phyloP scores from a whole-genome alignment of 2,329 filamentous ascomycete species.

The Rosellinia necatrix region DNA sequence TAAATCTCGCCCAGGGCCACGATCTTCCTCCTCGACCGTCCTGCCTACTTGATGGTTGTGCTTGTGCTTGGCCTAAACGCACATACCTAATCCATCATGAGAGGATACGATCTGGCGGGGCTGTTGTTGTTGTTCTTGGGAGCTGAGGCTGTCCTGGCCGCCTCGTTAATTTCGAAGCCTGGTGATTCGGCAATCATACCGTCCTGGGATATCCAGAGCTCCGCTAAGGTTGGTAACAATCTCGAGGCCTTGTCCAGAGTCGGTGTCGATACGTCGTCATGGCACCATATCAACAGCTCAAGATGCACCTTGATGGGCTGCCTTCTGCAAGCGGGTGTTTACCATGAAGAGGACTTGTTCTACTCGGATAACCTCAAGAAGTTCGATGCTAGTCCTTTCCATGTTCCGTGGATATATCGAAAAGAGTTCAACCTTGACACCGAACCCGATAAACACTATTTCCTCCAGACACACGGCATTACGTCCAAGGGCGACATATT shows the following conservation, averaged over 20 bases:
- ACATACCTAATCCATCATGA: slow-evolving; percentile 28
- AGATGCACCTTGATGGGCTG: slow-evolving; percentile 62
- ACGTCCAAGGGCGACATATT: slow-evolving; percentile 64
- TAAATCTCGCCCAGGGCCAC: slow-evolving; percentile 10
- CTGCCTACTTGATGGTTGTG: background rate
- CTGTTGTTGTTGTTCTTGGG: slow-evolving; percentile 29
- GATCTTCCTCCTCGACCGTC: background rate
- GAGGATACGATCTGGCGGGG: slow-evolving; percentile 22
- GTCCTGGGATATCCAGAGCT: slow-evolving; percentile 56
- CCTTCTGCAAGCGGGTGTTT: slow-evolving; percentile 56
- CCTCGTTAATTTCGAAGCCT: slow-evolving; percentile 28
- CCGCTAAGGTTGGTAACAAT: slow-evolving; percentile 43
- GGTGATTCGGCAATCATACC: slow-evolving; percentile 42
- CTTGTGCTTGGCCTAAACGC: background rate
- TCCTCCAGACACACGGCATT: slow-evolving; percentile 63
- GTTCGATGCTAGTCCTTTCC: slow-evolving; percentile 53
- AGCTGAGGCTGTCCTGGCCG: slow-evolving; percentile 11
- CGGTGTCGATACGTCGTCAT: slow-evolving; percentile 52
- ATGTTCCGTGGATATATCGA: slow-evolving; percentile 63
- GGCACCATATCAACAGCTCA: slow-evolving; percentile 53
- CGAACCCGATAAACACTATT: slow-evolving; percentile 48
- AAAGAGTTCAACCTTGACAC: slow-evolving; percentile 52
- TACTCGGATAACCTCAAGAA: slow-evolving; percentile 54
- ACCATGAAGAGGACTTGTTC: slow-evolving; percentile 59
- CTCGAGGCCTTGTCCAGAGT: slow-evolving; percentile 47